These are phyloP conservation scores for Aspergillus quadricinctus DNA, from an alignment of 2,329 filamentous ascomycete genomes.

Conservation along the genomic window DNA sequence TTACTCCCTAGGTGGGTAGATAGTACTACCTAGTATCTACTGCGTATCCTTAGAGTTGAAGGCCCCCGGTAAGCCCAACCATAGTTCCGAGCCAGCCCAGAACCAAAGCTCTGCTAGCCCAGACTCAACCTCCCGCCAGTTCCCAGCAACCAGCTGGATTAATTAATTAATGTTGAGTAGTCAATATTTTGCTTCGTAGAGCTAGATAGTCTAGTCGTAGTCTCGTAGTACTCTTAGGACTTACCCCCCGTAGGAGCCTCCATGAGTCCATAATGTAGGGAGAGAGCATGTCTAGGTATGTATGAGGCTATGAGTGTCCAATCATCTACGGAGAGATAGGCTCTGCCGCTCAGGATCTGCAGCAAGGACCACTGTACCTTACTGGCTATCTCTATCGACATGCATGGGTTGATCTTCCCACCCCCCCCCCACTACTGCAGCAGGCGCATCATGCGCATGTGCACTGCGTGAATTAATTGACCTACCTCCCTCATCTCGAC, in stretches of 20 bases:
- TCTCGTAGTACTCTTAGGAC: not conserved
- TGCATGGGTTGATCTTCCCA: not conserved
- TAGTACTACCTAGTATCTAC: too few relatives aligned
- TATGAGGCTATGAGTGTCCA: not conserved
- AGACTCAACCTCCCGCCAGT: not conserved
- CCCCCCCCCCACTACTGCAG: not conserved
- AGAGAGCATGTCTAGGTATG: not conserved
- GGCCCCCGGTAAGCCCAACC: not conserved
- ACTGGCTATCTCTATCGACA: not conserved
- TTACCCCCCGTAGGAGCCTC: not conserved
- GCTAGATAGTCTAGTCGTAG: too few relatives aligned
- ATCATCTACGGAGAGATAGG: not conserved
- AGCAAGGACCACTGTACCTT: not conserved
- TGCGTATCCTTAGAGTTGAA: too few relatives aligned
- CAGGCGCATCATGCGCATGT: not conserved
- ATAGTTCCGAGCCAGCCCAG: not conserved
- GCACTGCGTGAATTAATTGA: constrained; percentile 1
- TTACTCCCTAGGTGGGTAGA: too few relatives aligned
- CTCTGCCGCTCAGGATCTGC: not conserved
- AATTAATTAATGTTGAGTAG: too few relatives aligned
- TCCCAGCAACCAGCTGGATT: not conserved
- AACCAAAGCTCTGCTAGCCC: not conserved
- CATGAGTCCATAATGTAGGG: not conserved
- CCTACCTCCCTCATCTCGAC: not conserved
- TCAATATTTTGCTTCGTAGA: too few relatives aligned